Conservation (phyloP, 164 flowering plant species). For the Nymphaea colorata region DNA sequence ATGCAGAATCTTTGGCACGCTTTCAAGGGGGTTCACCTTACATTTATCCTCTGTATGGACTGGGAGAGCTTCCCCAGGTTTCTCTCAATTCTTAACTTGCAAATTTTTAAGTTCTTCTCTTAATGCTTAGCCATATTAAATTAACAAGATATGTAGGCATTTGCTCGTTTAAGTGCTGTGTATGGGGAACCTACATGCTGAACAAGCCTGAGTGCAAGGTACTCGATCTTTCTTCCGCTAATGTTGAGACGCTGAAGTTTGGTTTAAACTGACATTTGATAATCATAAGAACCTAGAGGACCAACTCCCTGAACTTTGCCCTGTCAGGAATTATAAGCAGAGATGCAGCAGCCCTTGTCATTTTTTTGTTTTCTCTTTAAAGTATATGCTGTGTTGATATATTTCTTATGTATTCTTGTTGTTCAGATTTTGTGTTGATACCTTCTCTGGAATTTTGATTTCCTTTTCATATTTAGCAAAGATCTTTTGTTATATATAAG, state of each 20-base stretch:
- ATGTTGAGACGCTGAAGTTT: not conserved
- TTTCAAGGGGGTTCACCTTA: conserved; percentile 93
- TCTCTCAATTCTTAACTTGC: conserved; percentile 1
- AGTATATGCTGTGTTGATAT: too few species aligned
- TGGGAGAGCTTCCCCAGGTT: conserved; percentile 96
- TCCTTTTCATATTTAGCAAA: too few species aligned
- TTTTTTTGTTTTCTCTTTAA: too few species aligned
- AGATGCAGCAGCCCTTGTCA: not conserved
- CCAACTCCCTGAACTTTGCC: too few species aligned
- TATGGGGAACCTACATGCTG: conserved; percentile 99
- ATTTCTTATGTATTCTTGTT: too few species aligned
- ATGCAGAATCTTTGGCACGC: conserved; percentile 90
- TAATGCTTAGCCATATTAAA: not conserved
- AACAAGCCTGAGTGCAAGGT: conserved; percentile 96
- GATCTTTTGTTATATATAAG: not conserved
- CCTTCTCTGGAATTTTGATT: not conserved
- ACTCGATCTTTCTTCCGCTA: not conserved
- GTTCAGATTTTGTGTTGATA: not conserved
- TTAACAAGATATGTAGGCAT: conserved; percentile 35
- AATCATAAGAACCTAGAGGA: too few species aligned
- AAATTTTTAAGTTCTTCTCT: not conserved
- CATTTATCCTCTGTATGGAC: conserved; percentile 88
- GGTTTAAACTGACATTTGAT: not conserved
- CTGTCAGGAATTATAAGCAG: too few species aligned
- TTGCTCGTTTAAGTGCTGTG: too few species aligned